Evolutionary conservation across 2,329 filamentous ascomycete species (phyloP).

Genomic region (Fonsecaea pugnacius): DNA sequence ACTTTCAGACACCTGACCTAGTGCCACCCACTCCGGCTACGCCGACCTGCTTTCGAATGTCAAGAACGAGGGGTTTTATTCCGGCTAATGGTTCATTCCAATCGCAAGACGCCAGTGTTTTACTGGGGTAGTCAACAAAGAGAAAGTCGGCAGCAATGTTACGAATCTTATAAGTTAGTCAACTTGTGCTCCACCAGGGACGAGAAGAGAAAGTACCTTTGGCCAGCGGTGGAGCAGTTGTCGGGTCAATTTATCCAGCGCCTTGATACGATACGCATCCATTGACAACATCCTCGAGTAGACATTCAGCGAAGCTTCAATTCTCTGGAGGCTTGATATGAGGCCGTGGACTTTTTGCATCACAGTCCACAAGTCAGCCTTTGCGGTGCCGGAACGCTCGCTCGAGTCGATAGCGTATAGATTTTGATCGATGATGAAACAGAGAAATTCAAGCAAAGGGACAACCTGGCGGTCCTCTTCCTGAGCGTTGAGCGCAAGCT

Average conservation of each 20-base stretch:
- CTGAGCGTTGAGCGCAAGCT: constrained; percentile 57
- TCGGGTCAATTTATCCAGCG: constrained; percentile 34
- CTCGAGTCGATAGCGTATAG: constrained; percentile 28
- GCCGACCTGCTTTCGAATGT: constrained; percentile 33
- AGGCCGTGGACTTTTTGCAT: constrained; percentile 82
- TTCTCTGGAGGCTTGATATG: constrained; percentile 77
- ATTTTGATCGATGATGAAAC: constrained; percentile 73
- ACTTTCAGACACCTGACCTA: not conserved
- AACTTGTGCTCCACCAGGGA: not conserved
- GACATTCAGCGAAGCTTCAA: constrained; percentile 77
- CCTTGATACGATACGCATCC: constrained; percentile 20
- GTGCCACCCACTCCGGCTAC: constrained; percentile 22
- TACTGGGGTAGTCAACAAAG: constrained; percentile 30
- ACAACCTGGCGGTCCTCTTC: constrained; percentile 72
- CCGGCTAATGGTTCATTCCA: constrained; percentile 31
- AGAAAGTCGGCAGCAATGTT: constrained; percentile 35
- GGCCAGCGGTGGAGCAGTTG: constrained; percentile 37
- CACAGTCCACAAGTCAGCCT: constrained; percentile 67
- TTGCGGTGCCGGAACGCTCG: constrained; percentile 7
- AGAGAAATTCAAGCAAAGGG: constrained; percentile 75
- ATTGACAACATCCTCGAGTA: constrained; percentile 56
- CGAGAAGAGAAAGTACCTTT: constrained; percentile 18
- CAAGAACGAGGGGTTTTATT: constrained; percentile 34
- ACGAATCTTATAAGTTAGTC: constrained; percentile 26
- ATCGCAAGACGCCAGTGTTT: constrained; percentile 31